phyloP scores from a whole-genome alignment of 2,329 filamentous ascomycete species.

The Dactylonectria estremocensis region DNA sequence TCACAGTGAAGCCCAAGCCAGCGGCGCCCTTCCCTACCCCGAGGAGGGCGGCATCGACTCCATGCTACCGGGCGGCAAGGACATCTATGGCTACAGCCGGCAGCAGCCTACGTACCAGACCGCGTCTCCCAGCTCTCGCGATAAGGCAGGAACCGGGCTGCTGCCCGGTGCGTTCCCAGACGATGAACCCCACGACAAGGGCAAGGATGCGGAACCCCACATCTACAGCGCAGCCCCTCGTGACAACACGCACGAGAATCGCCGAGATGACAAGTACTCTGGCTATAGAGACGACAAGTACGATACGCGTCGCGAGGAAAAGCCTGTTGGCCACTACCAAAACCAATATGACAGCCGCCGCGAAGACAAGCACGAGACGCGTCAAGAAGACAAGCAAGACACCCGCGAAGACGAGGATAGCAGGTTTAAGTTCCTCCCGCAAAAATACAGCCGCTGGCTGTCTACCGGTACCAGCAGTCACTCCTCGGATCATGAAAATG shows the following conservation, averaged over 20 bases:
- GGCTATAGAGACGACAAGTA: slow-evolving; percentile 35
- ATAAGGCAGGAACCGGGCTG: slow-evolving; percentile 44
- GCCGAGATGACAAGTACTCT: slow-evolving; percentile 22
- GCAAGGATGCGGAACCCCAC: slow-evolving; percentile 38
- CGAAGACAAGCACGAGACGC: slow-evolving; percentile 18
- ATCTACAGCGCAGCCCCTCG: slow-evolving; percentile 47
- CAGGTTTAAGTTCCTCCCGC: slow-evolving; percentile 62
- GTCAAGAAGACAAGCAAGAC: slow-evolving; percentile 27
- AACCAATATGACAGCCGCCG: slow-evolving; percentile 41
- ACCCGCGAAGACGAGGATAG: slow-evolving; percentile 50
- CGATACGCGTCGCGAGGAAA: slow-evolving; percentile 49
- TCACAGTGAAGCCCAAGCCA: slow-evolving; percentile 52
- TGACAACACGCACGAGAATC: slow-evolving; percentile 42
- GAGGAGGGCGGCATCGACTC: slow-evolving; percentile 55
- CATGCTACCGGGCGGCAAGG: slow-evolving; percentile 57
- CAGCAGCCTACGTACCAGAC: slow-evolving; percentile 52
- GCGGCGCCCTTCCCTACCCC: slow-evolving; percentile 56
- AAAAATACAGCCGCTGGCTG: slow-evolving; percentile 63
- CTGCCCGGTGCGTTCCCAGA: slow-evolving; percentile 55
- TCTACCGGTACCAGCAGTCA: slow-evolving; percentile 40
- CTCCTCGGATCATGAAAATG: slow-evolving; percentile 46
- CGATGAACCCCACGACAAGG: slow-evolving; percentile 49
- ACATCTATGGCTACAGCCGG: slow-evolving; percentile 59
- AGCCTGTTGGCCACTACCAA: slow-evolving; percentile 23
- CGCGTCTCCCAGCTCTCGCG: slow-evolving; percentile 56